Conservation (phyloP, 371 early-diverging fungal genomes). For the Saksenaea oblongispora region DNA sequence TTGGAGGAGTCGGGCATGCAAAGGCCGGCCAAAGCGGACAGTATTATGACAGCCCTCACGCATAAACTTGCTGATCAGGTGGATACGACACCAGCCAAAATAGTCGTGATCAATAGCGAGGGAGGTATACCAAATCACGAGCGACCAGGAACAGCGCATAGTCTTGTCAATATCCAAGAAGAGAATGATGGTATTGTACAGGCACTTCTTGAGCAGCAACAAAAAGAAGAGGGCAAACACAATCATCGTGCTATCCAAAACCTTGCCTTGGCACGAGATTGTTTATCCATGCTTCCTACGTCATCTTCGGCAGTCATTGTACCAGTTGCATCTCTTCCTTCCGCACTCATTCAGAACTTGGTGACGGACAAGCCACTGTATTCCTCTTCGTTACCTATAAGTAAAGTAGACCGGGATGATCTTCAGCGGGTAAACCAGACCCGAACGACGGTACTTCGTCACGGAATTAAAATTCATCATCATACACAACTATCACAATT, state of each 20-base stretch:
- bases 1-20: conserved; percentile 24
- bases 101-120: conserved; percentile 50
- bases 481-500: conserved; percentile 53
- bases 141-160: conserved; percentile 47
- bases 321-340: conserved; percentile 43
- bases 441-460: conserved; percentile 75
- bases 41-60: conserved; percentile 33
- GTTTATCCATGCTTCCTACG: conserved; percentile 38
- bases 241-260: conserved; percentile 27
- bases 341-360: conserved; percentile 45
- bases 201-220: conserved; percentile 30
- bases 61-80: conserved; percentile 15
- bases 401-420: conserved; percentile 9
- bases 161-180: conserved; percentile 49
- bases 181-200: conserved; percentile 38
- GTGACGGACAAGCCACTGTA: conserved; percentile 55
- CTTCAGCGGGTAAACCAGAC: conserved; percentile 30
- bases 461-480: conserved; percentile 68
- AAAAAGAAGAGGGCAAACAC: conserved; percentile 13
- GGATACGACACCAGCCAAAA: conserved; percentile 18
- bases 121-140: conserved; percentile 55
- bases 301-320: conserved; percentile 47
- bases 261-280: conserved; percentile 35
- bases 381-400: conserved; percentile 46
- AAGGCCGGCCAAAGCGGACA: conserved; percentile 26